phyloP scores from a whole-genome alignment of 2,329 filamentous ascomycete genomes.

The Escovopsis sp. region DNA sequence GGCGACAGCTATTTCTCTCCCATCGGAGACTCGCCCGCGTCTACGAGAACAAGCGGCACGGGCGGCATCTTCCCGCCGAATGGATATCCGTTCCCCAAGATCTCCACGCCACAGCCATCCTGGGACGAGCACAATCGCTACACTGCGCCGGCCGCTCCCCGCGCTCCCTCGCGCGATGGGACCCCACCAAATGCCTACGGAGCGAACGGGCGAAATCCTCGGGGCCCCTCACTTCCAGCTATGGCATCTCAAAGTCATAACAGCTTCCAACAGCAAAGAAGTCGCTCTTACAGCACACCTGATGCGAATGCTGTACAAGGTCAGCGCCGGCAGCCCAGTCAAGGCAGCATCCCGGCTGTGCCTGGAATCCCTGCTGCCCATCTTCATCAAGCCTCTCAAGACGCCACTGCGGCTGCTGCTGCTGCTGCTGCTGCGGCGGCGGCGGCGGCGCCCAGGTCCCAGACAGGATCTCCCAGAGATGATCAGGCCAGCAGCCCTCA shows the following conservation, averaged over 20 bases:
- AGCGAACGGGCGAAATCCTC: slow-evolving; percentile 48
- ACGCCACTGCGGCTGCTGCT: slow-evolving; percentile 34
- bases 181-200: slow-evolving; percentile 50
- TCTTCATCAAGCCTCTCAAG: slow-evolving; percentile 44
- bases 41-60: slow-evolving; percentile 58
- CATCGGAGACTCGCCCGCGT: slow-evolving; percentile 61
- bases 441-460: slow-evolving; percentile 45
- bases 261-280: slow-evolving; percentile 51
- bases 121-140: slow-evolving; percentile 72
- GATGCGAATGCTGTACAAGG: slow-evolving; percentile 63
- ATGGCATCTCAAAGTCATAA: slow-evolving; percentile 45
- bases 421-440: too few species aligned
- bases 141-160: slow-evolving; percentile 74
- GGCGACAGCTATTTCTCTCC: slow-evolving; percentile 94
- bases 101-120: slow-evolving; percentile 46
- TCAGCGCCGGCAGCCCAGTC: slow-evolving; percentile 40
- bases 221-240: slow-evolving; percentile 66
- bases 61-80: slow-evolving; percentile 52
- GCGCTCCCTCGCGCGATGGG: slow-evolving; percentile 66
- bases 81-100: slow-evolving; percentile 58
- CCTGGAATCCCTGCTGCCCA: slow-evolving; percentile 59
- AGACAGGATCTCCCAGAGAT: slow-evolving; percentile 64
- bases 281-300: slow-evolving; percentile 86
- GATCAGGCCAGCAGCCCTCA: slow-evolving; percentile 50
- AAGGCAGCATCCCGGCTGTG: slow-evolving; percentile 49